Conservation (phyloP, 2,329 filamentous ascomycete genomes). For the Endoconidiophora polonica region DNA sequence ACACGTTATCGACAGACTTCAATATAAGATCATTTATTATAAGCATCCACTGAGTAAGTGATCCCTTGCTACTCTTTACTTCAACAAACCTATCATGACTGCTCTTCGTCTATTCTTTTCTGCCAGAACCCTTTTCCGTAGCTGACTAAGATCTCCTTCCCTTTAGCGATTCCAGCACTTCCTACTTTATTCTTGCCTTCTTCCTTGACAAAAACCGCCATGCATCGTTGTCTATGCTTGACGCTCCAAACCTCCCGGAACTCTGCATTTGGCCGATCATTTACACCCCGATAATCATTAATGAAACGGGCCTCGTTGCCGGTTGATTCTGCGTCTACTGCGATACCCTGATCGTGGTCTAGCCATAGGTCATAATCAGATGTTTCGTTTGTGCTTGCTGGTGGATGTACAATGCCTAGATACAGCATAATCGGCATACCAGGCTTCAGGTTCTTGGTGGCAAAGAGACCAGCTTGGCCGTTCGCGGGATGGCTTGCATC, state of each 20-base stretch:
- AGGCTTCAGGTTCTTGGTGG: constrained; percentile 33
- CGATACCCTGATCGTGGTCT: constrained; percentile 37
- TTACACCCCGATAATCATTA: constrained; percentile 48
- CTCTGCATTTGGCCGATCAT: constrained; percentile 37
- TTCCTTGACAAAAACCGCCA: constrained; percentile 40
- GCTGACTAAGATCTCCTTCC: constrained; percentile 47
- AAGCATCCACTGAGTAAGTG: too few species aligned
- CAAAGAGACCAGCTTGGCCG: constrained; percentile 44
- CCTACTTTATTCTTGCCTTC: constrained; percentile 22
- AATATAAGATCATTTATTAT: too few species aligned
- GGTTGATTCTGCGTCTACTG: constrained; percentile 39
- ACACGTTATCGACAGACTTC: too few species aligned
- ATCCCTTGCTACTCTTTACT: too few species aligned
- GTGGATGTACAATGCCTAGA: constrained; percentile 39
- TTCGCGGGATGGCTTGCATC: constrained; percentile 37
- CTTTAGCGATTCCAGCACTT: constrained; percentile 31
- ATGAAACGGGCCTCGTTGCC: constrained; percentile 52
- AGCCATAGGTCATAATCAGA: constrained; percentile 51
- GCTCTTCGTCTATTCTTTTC: constrained; percentile 4
- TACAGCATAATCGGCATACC: constrained; percentile 45
- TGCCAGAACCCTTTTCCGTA: constrained; percentile 53
- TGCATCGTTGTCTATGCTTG: constrained; percentile 32
- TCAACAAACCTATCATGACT: background rate
- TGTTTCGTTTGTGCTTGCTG: constrained; percentile 16
- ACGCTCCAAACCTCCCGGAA: constrained; percentile 42